phyloP scores from a whole-genome alignment of 345 rosid genomes.

The Murraya koenigii region DNA sequence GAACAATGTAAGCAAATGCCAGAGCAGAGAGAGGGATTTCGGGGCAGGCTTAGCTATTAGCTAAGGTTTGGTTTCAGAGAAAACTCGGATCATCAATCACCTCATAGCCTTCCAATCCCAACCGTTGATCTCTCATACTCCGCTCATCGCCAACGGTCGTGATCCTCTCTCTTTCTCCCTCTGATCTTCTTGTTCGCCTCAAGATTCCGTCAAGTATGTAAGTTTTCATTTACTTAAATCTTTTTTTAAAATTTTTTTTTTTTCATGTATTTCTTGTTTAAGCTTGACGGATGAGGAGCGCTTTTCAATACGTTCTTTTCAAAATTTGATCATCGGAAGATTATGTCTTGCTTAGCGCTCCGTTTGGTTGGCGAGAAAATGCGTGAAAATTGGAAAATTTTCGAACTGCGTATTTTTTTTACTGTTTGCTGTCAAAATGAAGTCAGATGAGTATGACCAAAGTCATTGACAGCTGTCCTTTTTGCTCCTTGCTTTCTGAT shows the following conservation, averaged over 20 bases:
- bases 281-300: not conserved
- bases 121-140: slow-evolving; percentile 2
- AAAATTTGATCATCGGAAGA: not conserved
- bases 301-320: not conserved
- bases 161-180: not conserved
- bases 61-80: slow-evolving; percentile 1
- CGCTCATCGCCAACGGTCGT: not conserved
- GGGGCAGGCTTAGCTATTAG: not conserved
- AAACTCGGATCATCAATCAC: not conserved
- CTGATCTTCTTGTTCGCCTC: not conserved
- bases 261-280: not conserved
- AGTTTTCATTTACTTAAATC: not conserved
- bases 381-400: not conserved
- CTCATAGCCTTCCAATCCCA: not conserved
- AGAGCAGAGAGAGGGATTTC: not conserved
- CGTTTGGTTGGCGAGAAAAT: not conserved
- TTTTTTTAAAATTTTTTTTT: not conserved
- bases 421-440: not conserved
- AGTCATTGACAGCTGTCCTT: too few species aligned
- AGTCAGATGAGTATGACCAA: not conserved
- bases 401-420: not conserved
- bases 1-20: not conserved
- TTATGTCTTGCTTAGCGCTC: not conserved
- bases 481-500: not conserved
- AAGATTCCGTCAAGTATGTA: not conserved